Evolutionary conservation across 176 grass and related monocot species (phyloP), one percentile per base, ranked within the genome.

Genomic region (sorghum (Sorghum bicolor)): DNA sequence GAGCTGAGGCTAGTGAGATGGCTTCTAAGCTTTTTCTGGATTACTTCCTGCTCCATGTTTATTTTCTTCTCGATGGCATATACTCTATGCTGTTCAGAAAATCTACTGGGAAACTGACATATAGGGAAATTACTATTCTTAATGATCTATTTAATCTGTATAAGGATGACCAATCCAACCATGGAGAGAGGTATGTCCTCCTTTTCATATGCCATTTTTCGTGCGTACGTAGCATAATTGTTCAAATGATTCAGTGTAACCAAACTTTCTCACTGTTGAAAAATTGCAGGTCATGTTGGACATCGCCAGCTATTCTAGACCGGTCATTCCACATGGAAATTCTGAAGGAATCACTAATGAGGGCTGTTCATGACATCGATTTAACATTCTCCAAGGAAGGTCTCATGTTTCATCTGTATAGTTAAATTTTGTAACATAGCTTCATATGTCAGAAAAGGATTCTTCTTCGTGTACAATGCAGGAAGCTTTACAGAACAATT

Each of bases 301-400:
- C 83, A 67, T 85, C 64, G 1, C 78, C 89, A 1, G 88, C 79
- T 87, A 76, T 92, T 66, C 88, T 95, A 77, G 93, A 98, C 64
- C 87, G 36, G 24, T 88, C 93, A 73, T 91, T 92, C 83, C 85
- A 92, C 64, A 90, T 88, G 96, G 89, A 92, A 86, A 80, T 98
- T 76, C 80, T 95, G 47, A 95, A 93, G 87, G 96, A 98, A 85
- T 93, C 96, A 77, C 88, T 98, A 68, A 75, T 80, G 76, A 93
- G 89, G 88, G 81, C 96, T 83, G 85, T 93, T 79, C 87, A 89
- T 79, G 96, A 98, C 90, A 85, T 98, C 33, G 96, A 98, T 86
- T 84, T 92, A 74, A 92, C 85, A 93, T 98, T 98, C 87, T 93
- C 96, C 87, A 91, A 95, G 88, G 95, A 84, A 91, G 88, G 87